These are phyloP conservation scores for Croton setiger DNA, from an alignment of 441 rosid genomes.

Conservation along the genomic window DNA sequence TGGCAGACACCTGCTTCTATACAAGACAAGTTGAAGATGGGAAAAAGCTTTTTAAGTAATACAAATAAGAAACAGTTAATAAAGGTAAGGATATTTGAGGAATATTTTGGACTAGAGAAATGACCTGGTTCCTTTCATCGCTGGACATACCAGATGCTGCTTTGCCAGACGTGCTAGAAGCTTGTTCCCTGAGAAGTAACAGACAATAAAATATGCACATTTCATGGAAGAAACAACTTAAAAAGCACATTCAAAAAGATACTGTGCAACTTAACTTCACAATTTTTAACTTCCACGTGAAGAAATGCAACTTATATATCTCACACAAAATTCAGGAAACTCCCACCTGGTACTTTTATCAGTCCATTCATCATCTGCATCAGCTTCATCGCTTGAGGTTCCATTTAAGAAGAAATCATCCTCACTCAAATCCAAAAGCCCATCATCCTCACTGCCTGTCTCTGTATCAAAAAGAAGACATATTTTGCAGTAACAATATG, in stretches of 20 bases:
- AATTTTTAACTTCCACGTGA: slow-evolving; percentile 1
- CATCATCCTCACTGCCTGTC: slow-evolving; percentile 97
- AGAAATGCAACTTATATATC: background rate
- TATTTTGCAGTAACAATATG: background rate
- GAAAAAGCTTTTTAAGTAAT: background rate
- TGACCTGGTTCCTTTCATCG: slow-evolving; percentile 89
- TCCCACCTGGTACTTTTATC: slow-evolving; percentile 93
- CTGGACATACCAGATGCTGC: slow-evolving; percentile 91
- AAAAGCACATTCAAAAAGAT: background rate
- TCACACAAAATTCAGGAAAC: background rate
- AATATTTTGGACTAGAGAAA: slow-evolving; percentile 15
- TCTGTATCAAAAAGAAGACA: slow-evolving; percentile 38
- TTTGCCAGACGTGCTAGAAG: slow-evolving; percentile 87
- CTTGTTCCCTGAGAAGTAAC: slow-evolving; percentile 65
- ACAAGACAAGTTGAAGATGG: slow-evolving; percentile 18
- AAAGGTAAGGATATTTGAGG: background rate
- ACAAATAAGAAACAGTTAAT: background rate
- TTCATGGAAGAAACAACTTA: slow-evolving; percentile 4
- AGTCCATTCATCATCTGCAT: slow-evolving; percentile 96
- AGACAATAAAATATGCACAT: slow-evolving; percentile 4
- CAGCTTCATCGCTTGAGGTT: slow-evolving; percentile 92
- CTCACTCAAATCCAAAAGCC: slow-evolving; percentile 81
- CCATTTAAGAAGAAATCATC: slow-evolving; percentile 83
- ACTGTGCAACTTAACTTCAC: background rate
- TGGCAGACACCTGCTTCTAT: slow-evolving; percentile 68